Evolutionary conservation across 2,329 filamentous ascomycete genomes (phyloP).

Genomic region (Trichoderma hamatum): DNA sequence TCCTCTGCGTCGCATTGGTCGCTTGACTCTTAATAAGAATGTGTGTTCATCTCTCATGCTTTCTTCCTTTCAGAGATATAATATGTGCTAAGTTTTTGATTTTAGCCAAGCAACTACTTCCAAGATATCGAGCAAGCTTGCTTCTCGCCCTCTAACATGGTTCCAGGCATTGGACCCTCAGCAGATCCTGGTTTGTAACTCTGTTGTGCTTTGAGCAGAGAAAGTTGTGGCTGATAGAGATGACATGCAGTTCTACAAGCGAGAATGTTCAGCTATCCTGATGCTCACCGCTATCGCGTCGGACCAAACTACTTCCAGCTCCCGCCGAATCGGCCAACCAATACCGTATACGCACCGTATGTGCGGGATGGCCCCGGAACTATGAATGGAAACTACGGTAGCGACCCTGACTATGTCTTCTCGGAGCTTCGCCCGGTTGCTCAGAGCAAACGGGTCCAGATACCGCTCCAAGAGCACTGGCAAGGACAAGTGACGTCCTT

Average conservation of each 20-base stretch:
- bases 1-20: conserved; percentile 64
- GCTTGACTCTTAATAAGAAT: conserved; percentile 67
- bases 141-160: conserved; percentile 66
- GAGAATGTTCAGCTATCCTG: conserved; percentile 63
- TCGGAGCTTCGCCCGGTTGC: conserved; percentile 32
- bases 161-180: conserved; percentile 64
- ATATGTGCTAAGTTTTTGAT: not conserved
- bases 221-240: not conserved
- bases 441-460: conserved; percentile 49
- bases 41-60: conserved; percentile 52
- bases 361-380: conserved; percentile 75
- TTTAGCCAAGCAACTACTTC: conserved; percentile 64
- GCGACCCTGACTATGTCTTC: conserved; percentile 60
- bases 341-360: conserved; percentile 63
- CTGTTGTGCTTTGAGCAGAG: too few relatives aligned
- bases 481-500: conserved; percentile 48
- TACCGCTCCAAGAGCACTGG: conserved; percentile 54
- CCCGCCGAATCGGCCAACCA: conserved; percentile 56
- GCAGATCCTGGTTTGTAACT: conserved; percentile 54
- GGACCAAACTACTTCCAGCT: conserved; percentile 68
- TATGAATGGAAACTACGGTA: conserved; percentile 65
- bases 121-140: conserved; percentile 69
- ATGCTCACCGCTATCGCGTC: conserved; percentile 65
- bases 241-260: conserved; percentile 55
- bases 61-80: not conserved